Evolutionary conservation across 2,329 filamentous ascomycete species (phyloP).

Genomic region (Canariomyces notabilis): DNA sequence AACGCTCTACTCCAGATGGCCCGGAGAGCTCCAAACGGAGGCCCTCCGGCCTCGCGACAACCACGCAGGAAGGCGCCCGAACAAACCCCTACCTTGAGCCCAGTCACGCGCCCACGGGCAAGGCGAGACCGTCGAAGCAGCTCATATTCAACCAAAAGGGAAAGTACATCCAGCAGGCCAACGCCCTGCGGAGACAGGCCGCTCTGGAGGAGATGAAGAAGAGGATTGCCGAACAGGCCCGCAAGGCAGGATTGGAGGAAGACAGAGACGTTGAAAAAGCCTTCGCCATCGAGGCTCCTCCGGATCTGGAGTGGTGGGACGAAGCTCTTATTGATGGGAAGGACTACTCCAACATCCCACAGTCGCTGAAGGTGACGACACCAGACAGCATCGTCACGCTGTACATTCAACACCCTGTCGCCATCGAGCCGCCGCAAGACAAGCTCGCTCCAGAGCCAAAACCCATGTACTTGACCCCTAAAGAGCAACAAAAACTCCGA

Average conservation of each 20-base stretch:
- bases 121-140: constrained; percentile 65
- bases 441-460: constrained; percentile 74
- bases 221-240: constrained; percentile 78
- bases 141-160: constrained; percentile 91
- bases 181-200: constrained; percentile 79
- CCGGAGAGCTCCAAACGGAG: constrained; percentile 32
- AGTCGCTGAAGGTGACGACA: constrained; percentile 66
- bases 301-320: constrained; percentile 96
- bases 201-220: constrained; percentile 92
- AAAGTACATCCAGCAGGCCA: constrained; percentile 94
- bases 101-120: constrained; percentile 49
- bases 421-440: constrained; percentile 87
- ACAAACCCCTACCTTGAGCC: constrained; percentile 80
- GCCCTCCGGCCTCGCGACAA: constrained; percentile 24
- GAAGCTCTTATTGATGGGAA: constrained; percentile 74
- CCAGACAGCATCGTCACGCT: constrained; percentile 83
- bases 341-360: constrained; percentile 65
- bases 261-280: constrained; percentile 84
- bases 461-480: constrained; percentile 84
- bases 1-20: constrained; percentile 19
- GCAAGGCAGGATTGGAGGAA: constrained; percentile 91
- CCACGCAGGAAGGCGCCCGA: constrained; percentile 30
- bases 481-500: constrained; percentile 86
- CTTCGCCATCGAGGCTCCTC: constrained; percentile 77
- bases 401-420: constrained; percentile 89